These are phyloP conservation scores for Prunus campanulata DNA, from an alignment of 306 rosid species.

Conservation along the genomic window DNA sequence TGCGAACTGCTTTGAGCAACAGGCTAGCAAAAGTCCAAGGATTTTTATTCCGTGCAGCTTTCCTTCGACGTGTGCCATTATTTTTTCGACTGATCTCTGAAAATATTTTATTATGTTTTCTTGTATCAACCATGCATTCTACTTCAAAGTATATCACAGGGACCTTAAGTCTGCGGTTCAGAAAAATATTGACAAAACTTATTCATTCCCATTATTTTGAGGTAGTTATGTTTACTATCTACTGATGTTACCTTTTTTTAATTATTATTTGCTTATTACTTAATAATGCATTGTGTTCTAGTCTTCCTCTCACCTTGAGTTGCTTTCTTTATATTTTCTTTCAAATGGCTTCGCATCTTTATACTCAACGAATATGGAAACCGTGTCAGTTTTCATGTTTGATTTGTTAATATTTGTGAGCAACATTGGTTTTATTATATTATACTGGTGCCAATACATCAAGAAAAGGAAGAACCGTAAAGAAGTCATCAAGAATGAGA, in stretches of 20 bases:
- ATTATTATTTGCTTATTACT: neutral
- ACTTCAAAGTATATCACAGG: slow-evolving; percentile 91
- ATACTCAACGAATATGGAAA: neutral
- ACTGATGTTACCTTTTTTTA: neutral
- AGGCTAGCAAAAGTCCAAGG: slow-evolving; percentile 99
- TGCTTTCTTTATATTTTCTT: neutral
- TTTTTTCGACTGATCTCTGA: slow-evolving; percentile 85
- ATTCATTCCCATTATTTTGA: slow-evolving; percentile 93
- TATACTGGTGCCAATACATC: neutral
- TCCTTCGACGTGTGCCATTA: slow-evolving; percentile 92
- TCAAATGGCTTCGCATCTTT: neutral
- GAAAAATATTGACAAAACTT: slow-evolving; percentile 83
- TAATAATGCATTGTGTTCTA: neutral
- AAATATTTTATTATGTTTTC: slow-evolving; percentile 86
- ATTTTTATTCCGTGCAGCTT: slow-evolving; percentile 96
- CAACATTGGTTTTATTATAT: neutral
- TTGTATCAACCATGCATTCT: slow-evolving; percentile 78
- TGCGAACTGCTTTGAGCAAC: slow-evolving; percentile 93
- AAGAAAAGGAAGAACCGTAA: neutral
- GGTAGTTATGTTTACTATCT: slow-evolving; percentile 46
- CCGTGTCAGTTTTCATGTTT: neutral
- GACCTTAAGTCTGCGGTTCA: slow-evolving; percentile 87
- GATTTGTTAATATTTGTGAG: neutral
- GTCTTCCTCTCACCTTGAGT: neutral
- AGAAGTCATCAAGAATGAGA: neutral